Conservation (phyloP, 129 eudicot species). For the Centrapalus pauciflorus region DNA sequence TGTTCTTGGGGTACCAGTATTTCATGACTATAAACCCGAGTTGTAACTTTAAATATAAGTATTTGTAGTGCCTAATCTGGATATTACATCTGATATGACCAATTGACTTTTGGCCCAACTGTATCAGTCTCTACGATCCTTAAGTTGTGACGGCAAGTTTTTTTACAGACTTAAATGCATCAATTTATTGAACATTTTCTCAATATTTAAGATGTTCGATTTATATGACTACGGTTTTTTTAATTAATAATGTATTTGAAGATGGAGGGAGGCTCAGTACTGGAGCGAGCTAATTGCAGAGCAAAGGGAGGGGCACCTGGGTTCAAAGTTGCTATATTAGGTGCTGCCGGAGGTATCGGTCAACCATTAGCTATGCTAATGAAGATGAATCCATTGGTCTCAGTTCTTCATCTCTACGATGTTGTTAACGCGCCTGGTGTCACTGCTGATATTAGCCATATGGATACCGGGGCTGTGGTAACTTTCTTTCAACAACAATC, state of each 20-base stretch:
- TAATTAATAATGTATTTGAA: constrained; percentile 13
- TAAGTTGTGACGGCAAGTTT: neutral
- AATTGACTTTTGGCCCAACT: neutral
- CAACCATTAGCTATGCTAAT: constrained; percentile 83
- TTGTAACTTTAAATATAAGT: neutral
- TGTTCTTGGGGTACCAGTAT: neutral
- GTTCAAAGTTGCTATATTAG: constrained; percentile 89
- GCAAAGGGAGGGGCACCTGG: constrained; percentile 92
- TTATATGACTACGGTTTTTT: neutral
- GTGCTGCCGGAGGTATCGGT: constrained; percentile 98
- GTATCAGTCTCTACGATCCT: neutral
- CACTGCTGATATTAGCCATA: constrained; percentile 94
- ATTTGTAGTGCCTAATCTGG: neutral
- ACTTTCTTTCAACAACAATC: constrained; percentile 5
- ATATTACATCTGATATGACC: neutral
- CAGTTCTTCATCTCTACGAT: constrained; percentile 90
- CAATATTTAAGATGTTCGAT: neutral
- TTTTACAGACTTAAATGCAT: neutral
- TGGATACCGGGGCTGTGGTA: constrained; percentile 97
- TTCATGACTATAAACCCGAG: neutral
- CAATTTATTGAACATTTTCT: neutral
- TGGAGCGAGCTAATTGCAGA: constrained; percentile 66
- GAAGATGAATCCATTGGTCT: constrained; percentile 94
- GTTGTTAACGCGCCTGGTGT: constrained; percentile 95
- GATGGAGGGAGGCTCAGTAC: constrained; percentile 41